Evolutionary conservation across 768 basidiomycete genomes (phyloP), one percentile per base, ranked within the genome.

Genomic region (Gymnopilus dilepis): DNA sequence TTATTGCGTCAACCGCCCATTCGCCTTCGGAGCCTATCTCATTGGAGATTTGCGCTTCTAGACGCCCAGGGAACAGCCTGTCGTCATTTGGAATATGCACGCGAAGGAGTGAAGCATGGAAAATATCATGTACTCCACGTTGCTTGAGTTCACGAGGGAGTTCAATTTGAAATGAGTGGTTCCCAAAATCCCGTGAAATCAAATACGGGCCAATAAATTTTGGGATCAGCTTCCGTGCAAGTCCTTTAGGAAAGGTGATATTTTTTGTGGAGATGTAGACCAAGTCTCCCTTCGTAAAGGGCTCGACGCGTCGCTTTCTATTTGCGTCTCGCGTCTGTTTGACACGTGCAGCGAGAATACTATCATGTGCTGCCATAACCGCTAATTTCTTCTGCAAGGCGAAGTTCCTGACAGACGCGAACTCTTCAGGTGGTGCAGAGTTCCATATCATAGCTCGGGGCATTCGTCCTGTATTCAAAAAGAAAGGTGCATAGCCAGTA

Each of bases 1-100:
- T 6, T 8, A 76, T 71, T 5, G 38, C 22, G 0, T 74, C 71
- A 0, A 73, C 66, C 0, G 69, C 58, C 74, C 74, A 76, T 62
- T 76, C 69, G 0, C 59, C 54, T 4, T 69, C 67, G 0, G 26
- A 38, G 6, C 59, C 51, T 19, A 67, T 66, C 6, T 48, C 22
- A 7, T 63, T 58, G 9, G 40, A 40, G 4, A 74, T 65, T 34
- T 71, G 67, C 0, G 56, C 9, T n/a, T 43, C 50, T 1, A 30
- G 4, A 5, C 41, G 9, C 31, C 55, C 55, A 6, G 55, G 55
- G 26, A 56, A 56, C 2, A 56, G 17, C 30, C 55, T 43, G 19
- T 43, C 19, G 21, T 43, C 42, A 19, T 43, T 43, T 21, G 42
- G 42, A 19, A 43, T 24, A 19, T 43, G 42, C 19, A 43, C 19